phyloP scores from a whole-genome alignment of 345 rosid genomes.

The Aquilaria sinensis region DNA sequence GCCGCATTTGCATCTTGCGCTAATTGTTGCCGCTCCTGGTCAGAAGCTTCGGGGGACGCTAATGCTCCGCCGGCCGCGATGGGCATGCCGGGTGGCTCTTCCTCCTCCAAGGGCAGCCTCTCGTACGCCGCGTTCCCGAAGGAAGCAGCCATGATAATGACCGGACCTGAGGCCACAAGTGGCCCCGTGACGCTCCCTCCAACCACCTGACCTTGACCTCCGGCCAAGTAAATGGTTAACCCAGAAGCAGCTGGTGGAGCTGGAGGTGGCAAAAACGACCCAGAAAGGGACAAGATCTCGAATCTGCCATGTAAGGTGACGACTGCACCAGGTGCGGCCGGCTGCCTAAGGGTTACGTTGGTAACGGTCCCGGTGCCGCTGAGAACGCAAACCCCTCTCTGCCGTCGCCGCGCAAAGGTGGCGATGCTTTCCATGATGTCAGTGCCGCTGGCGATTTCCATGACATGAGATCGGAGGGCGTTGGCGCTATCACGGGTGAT shows the following conservation, averaged over 20 bases:
- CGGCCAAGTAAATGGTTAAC: constrained; percentile 78
- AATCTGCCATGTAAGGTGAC: constrained; percentile 86
- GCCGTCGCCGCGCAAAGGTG: constrained; percentile 67
- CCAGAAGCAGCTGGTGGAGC: constrained; percentile 91
- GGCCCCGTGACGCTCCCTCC: constrained; percentile 91
- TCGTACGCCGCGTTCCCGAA: constrained; percentile 98
- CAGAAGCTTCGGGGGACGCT: constrained; percentile 34
- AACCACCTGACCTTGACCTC: constrained; percentile 96
- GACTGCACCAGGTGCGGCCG: constrained; percentile 73
- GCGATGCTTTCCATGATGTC: constrained; percentile 82
- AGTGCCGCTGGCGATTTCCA: constrained; percentile 76
- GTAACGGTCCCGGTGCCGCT: constrained; percentile 89
- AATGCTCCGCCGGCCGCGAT: constrained; percentile 28
- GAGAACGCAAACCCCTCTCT: constrained; percentile 82
- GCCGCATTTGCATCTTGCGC: constrained; percentile 59
- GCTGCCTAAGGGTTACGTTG: constrained; percentile 72
- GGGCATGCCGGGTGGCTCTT: constrained; percentile 30
- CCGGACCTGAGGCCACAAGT: constrained; percentile 79
- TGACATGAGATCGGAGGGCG: constrained; percentile 88
- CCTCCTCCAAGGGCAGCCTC: constrained; percentile 81
- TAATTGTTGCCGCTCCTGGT: constrained; percentile 54
- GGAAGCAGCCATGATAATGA: constrained; percentile 92
- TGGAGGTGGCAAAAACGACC: constrained; percentile 90
- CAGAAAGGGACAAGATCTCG: constrained; percentile 84
- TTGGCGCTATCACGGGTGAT: constrained; percentile 94